phyloP scores from a whole-genome alignment of 441 rosid genomes.

The Brassica hybrid region DNA sequence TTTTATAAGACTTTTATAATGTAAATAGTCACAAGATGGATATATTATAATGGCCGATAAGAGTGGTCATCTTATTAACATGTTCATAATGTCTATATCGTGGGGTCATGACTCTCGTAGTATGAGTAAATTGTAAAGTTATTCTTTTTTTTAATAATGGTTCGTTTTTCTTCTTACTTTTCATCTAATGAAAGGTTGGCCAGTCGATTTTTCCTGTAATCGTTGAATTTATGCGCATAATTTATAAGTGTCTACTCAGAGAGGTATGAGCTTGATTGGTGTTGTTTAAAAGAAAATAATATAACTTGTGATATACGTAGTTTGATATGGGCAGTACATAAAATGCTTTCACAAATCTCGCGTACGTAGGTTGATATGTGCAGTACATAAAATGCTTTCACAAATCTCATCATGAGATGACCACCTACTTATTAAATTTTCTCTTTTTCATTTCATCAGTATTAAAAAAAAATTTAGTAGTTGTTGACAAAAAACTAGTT shows the following conservation, averaged over 20 bases:
- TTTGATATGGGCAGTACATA: neutral
- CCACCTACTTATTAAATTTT: neutral
- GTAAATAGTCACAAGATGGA: constrained; percentile 26
- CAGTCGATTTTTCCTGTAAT: constrained; percentile 2
- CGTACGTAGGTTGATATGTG: neutral
- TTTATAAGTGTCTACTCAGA: constrained; percentile 5
- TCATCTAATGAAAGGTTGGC: constrained; percentile 7
- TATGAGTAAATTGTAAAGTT: neutral
- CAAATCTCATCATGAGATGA: neutral
- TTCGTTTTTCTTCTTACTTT: constrained; percentile 1
- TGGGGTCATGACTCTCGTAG: constrained; percentile 27
- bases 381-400: constrained; percentile 7
- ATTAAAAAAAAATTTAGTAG: too few species aligned
- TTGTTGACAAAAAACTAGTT: neutral
- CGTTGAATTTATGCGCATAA: constrained; percentile 28
- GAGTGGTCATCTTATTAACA: constrained; percentile 18
- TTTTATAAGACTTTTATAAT: neutral
- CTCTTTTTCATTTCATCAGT: neutral
- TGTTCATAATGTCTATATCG: constrained; percentile 26
- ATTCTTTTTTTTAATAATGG: neutral
- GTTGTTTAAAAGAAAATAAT: neutral
- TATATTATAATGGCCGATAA: constrained; percentile 27
- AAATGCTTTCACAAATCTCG: neutral
- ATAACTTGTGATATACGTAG: neutral
- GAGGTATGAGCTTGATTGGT: constrained; percentile 6